These are phyloP conservation scores for Drechmeria coniospora DNA, from an alignment of 2,329 filamentous ascomycete species.

Conservation along the genomic window DNA sequence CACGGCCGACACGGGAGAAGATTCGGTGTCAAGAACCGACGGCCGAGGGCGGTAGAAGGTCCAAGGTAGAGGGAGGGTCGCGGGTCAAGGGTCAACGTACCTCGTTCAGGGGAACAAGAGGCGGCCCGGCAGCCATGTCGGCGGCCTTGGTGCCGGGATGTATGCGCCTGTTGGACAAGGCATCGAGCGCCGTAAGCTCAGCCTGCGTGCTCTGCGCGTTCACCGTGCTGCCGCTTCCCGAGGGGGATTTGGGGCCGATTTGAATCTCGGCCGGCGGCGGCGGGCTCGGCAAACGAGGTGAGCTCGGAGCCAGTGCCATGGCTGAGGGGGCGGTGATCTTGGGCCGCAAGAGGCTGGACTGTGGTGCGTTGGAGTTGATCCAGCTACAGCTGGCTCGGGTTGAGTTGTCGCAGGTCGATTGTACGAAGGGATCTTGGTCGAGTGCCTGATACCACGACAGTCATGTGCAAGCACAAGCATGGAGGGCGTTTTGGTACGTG, in stretches of 20 bases:
- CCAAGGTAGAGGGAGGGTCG: too few relatives aligned
- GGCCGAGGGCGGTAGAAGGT: too few relatives aligned
- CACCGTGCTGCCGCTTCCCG: slow-evolving; percentile 35
- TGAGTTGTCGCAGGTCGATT: too few relatives aligned
- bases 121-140: slow-evolving; percentile 86
- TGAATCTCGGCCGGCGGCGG: slow-evolving; percentile 92
- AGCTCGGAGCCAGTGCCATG: slow-evolving; percentile 55
- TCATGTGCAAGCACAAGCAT: too few relatives aligned
- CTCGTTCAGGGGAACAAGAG: slow-evolving; percentile 71
- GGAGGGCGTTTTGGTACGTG: too few relatives aligned
- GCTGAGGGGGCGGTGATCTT: slow-evolving; percentile 7
- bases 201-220: slow-evolving; percentile 45
- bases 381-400: too few relatives aligned
- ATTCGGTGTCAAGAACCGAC: too few relatives aligned
- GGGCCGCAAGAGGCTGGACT: too few relatives aligned
- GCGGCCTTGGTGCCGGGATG: slow-evolving; percentile 81
- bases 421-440: too few relatives aligned
- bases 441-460: too few relatives aligned
- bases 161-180: slow-evolving; percentile 68
- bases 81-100: slow-evolving; percentile 41
- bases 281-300: slow-evolving; percentile 84
- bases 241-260: slow-evolving; percentile 64
- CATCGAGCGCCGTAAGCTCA: slow-evolving; percentile 49
- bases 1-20: too few relatives aligned
- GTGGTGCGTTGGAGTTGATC: too few relatives aligned